Evolutionary conservation across 371 early-diverging fungal genomes (phyloP).

Genomic region (Actinomucor elegans): DNA sequence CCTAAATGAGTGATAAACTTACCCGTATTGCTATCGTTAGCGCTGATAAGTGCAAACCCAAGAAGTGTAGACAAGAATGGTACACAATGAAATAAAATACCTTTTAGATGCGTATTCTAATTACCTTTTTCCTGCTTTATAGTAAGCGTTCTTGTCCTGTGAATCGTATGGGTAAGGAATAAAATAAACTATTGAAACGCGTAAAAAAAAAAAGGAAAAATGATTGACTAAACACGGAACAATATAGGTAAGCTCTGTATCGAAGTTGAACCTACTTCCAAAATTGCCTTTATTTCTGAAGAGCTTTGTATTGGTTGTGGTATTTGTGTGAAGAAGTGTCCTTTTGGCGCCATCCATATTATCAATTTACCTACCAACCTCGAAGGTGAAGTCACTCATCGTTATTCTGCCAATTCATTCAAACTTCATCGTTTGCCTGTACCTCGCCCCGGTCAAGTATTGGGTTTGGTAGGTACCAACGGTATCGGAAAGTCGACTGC

Average conservation of each 20-base stretch:
- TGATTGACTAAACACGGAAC: background rate
- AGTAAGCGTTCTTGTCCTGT: slow-evolving; percentile 90
- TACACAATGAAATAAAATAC: slow-evolving; percentile 41
- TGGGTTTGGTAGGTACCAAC: slow-evolving; percentile 99
- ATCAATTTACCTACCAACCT: slow-evolving; percentile 99
- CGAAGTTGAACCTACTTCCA: slow-evolving; percentile 82
- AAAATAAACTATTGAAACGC: too few relatives aligned
- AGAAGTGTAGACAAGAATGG: slow-evolving; percentile 99
- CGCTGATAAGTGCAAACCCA: slow-evolving; percentile 98
- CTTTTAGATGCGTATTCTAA: too few relatives aligned
- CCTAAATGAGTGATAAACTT: slow-evolving; percentile 71
- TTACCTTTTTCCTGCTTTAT: slow-evolving; percentile 1
- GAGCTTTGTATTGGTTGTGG: slow-evolving; percentile 99
- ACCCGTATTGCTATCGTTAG: slow-evolving; percentile 97
- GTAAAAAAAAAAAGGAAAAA: slow-evolving; percentile 15
- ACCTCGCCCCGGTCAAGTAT: slow-evolving; percentile 97
- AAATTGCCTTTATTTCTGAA: slow-evolving; percentile 95
- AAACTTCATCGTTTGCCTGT: slow-evolving; percentile 99
- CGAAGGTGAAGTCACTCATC: slow-evolving; percentile 95
- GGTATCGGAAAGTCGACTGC: slow-evolving; percentile 99
- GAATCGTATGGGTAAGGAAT: slow-evolving; percentile 71
- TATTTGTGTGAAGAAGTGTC: slow-evolving; percentile 99
- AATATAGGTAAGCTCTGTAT: slow-evolving; percentile 93
- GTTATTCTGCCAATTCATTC: slow-evolving; percentile 98
- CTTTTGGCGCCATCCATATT: slow-evolving; percentile 98